Base-by-base conservation (phyloP, 768 basidiomycete genomes). In the Lactarius vividus region DNA sequence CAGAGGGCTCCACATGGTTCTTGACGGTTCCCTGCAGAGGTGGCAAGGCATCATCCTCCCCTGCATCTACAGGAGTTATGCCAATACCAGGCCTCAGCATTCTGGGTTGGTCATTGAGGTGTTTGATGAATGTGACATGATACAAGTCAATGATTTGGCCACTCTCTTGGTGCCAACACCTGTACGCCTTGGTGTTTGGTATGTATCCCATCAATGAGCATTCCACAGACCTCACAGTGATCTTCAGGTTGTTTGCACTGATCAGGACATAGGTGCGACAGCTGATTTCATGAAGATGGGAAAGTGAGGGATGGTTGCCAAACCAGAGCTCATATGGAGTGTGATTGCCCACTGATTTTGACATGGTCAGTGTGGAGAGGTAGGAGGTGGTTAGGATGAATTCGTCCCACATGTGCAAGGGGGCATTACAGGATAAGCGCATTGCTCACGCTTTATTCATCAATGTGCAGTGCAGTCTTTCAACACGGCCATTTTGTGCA, bases 321-420 rank as follows among this genome's bases (percentile, higher is more conserved):
- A 31, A 54, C 46, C 46, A 62, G 11, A 53, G 11, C 20, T 62
- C 61, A 37, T 20, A 37, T 0, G 61, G 61, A 0, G 61, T 62
- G 11, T 23, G 31, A 3, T 49, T 49, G 4, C 15, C 5, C 2
- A 18, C 9, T 83, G 52, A 63, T 70, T 65, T 15, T 16, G 16
- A 13, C 0, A 26, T 1, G 26, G 62, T 63, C 26, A 61, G 54
- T 1, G n/a, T 53, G 9, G 20, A 52, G 13, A 64, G 63, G 33
- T 64, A 64, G 18, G 28, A 28, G 39, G 57, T 57, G 1, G 52
- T 64, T 3, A 58, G 11, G 44, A 42, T 15, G 10, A 35, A 35
- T 35, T 35, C 33, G 2, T 35, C 33, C 33, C 33, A 35, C 33
- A 35, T 35, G 33, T 35, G 9, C 33, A 35, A 2, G 10, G 33